phyloP scores from a whole-genome alignment of 2,329 filamentous ascomycete genomes.

The Cladorrhinum sp. region DNA sequence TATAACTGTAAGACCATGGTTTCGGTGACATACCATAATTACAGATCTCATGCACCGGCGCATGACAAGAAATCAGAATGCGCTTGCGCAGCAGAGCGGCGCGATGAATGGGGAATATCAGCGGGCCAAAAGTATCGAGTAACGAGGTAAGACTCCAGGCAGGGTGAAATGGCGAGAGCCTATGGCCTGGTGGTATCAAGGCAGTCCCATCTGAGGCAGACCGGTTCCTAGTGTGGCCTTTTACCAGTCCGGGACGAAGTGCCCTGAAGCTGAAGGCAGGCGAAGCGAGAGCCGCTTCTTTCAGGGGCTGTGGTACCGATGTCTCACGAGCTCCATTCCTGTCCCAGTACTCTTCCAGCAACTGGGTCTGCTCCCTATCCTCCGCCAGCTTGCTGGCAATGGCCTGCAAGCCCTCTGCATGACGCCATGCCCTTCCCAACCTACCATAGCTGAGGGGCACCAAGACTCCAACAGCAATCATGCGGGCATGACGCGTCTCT shows the following conservation, averaged over 20 bases:
- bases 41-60: constrained; percentile 80
- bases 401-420: constrained; percentile 71
- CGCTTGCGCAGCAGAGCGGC: constrained; percentile 82
- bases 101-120: constrained; percentile 88
- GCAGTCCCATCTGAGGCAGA: constrained; percentile 61
- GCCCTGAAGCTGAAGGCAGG: constrained; percentile 46
- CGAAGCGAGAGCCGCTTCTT: constrained; percentile 52
- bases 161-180: constrained; percentile 75
- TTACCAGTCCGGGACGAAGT: constrained; percentile 35
- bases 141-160: constrained; percentile 77
- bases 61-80: constrained; percentile 80
- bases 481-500: constrained; percentile 79
- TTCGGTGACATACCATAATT: constrained; percentile 68
- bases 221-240: constrained; percentile 52
- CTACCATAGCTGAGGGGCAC: constrained; percentile 83
- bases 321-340: constrained; percentile 48
- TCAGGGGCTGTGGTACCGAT: constrained; percentile 35
- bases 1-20: neutral
- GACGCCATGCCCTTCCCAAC: constrained; percentile 83
- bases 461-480: constrained; percentile 87
- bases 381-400: constrained; percentile 67
- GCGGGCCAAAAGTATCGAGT: constrained; percentile 79
- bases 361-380: constrained; percentile 58
- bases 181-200: constrained; percentile 58
- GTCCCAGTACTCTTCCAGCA: constrained; percentile 80